Base-by-base conservation (phyloP, 1,284 basidiomycete genomes). In the Austroboletus rostrupii region DNA sequence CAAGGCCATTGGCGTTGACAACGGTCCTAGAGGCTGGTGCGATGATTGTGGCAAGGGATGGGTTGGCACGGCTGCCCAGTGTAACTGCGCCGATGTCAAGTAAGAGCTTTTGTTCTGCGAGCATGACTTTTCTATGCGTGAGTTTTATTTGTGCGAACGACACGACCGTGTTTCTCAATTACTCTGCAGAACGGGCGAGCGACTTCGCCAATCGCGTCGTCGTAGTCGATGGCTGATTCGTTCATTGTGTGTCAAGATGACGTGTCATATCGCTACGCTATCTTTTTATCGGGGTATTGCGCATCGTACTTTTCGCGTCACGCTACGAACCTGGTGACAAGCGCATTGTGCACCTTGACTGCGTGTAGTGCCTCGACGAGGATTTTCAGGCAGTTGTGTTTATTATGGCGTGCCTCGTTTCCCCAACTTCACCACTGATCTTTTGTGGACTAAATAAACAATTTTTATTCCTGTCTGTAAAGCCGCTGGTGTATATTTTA, bases 11-110 rank as follows among this genome's bases (percentile, higher is more conserved):
- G 85, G 85, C 37, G 81, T 87, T 31, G 79, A 80, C 50, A 75
- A 75, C 49, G 83, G 78, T 14, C 63, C 68, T 29, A 76, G 88
- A 35, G 67, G 70, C 19, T 88, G 88, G 84, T 90, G 88, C 55
- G 82, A 89, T 38, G 68, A 68, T 32, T 91, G 88, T 61, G 88
- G 89, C 52, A 85, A 83, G 58, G 77, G 86, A 37, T 81, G 73
- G 70, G 67, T 87, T 55, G 85, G 84, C 48, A 71, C 74, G 43
- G 71, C 73, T 57, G 62, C 64, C 54, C 71, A 74, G 40, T 89
- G 88, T 66, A 74, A 77, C 47, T 90, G 87, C 67, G 72, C 75
- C 57, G 80, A 85, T 56, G 71, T 81, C 67, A 87, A 87, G 75
- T 88, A 78, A 73, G 31, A 17, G 4, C 59, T 38, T 7, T 20